Evolutionary conservation across 2,329 filamentous ascomycete genomes (phyloP).

Genomic region (Macrophomina phaseolina): DNA sequence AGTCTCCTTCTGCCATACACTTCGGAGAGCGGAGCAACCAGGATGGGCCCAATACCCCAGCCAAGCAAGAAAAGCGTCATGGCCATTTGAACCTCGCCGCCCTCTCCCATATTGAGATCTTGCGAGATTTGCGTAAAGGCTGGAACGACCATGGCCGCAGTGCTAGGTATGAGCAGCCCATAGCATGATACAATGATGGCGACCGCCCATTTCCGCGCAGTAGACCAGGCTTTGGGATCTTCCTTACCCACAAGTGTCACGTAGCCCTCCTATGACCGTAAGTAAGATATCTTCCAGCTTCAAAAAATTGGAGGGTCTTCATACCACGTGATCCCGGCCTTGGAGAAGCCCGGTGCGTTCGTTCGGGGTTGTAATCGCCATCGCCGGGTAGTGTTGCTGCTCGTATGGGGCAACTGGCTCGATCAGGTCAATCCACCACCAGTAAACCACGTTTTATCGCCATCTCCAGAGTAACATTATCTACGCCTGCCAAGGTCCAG

Average conservation of each 20-base stretch:
- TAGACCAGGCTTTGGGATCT: slow-evolving; percentile 3
- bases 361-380: not conserved
- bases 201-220: not conserved
- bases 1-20: slow-evolving; percentile 37
- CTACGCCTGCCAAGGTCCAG: not conserved
- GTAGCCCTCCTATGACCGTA: too few relatives aligned
- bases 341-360: not conserved
- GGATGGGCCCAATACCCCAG: slow-evolving; percentile 36
- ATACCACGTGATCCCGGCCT: not conserved
- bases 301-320: not conserved
- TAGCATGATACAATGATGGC: not conserved
- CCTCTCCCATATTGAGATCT: not conserved
- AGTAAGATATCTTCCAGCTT: too few relatives aligned
- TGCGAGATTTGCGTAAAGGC: not conserved
- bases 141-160: not conserved
- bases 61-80: slow-evolving; percentile 39
- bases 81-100: slow-evolving; percentile 29
- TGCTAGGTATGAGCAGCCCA: not conserved
- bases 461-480: not conserved
- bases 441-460: too few relatives aligned
- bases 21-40: slow-evolving; percentile 40
- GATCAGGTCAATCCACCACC: too few relatives aligned
- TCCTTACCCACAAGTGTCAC: not conserved
- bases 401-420: too few relatives aligned
- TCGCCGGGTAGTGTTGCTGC: not conserved